These are phyloP conservation scores for Picea mariana DNA, from an alignment of 83 land plant genomes.

Conservation along the genomic window DNA sequence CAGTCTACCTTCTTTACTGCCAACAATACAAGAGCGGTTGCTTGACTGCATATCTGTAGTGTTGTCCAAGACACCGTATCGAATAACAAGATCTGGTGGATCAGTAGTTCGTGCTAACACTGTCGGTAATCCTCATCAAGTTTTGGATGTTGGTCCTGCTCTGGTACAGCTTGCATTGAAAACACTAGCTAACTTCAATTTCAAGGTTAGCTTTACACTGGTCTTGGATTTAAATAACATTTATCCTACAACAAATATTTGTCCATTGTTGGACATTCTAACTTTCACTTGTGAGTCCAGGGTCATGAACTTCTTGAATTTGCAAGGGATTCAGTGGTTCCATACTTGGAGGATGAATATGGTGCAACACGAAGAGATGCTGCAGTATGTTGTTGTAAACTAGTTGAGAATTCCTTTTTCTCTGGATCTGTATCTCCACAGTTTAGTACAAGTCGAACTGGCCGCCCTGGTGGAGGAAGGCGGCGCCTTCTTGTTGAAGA, in stretches of 20 bases:
- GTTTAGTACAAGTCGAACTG: too few relatives aligned
- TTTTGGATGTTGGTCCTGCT: constrained; percentile 60
- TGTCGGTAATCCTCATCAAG: constrained; percentile 30
- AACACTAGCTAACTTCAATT: constrained; percentile 78
- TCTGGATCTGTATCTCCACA: too few relatives aligned
- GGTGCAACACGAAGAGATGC: too few relatives aligned
- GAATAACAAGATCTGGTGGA: constrained; percentile 43
- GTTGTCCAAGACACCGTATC: constrained; percentile 66
- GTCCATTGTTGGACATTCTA: too few relatives aligned
- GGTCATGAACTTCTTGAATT: too few relatives aligned
- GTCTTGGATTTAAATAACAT: not conserved
- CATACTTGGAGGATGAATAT: too few relatives aligned
- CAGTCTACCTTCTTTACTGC: constrained; percentile 87
- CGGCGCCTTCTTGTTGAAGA: too few relatives aligned
- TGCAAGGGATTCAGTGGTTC: too few relatives aligned
- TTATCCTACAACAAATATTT: not conserved
- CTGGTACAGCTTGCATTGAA: constrained; percentile 42
- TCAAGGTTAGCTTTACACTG: constrained; percentile 68
- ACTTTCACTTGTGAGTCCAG: too few relatives aligned
- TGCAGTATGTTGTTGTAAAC: too few relatives aligned
- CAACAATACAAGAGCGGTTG: constrained; percentile 84
- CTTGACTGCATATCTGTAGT: constrained; percentile 83
- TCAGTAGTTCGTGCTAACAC: constrained; percentile 40
- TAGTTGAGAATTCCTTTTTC: too few relatives aligned
- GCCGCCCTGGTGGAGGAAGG: too few relatives aligned